Evolutionary conservation across 345 rosid genomes (phyloP), one percentile per base, ranked within the genome.

Genomic region (Aquilaria malaccensis): DNA sequence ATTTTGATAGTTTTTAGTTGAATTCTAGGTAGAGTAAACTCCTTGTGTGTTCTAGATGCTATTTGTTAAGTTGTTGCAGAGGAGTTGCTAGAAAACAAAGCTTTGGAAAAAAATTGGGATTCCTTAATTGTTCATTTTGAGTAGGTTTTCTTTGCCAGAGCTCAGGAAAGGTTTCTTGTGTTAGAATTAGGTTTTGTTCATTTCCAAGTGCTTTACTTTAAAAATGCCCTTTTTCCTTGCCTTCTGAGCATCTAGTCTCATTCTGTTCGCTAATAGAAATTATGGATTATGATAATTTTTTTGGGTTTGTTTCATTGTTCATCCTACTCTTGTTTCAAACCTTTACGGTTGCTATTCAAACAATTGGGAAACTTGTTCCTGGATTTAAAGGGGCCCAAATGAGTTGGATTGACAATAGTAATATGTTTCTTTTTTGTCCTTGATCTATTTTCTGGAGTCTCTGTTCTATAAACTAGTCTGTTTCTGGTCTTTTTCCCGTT

Each of bases 401-500:
- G 97, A 79, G 66, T 47, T 88, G 77, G 80, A 76, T 94, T 52
- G 86, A 80, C 64, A 74, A 71, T 10, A 0, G 58, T 4, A 97
- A 97, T 13, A 0, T 88, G 64, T 86, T 94, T 71, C 92, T 94
- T 37, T 0, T 60, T 31, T 94, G 97, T 7, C 81, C 78, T 59
- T 79, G 67, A 67, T 81, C 85, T 15, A 71, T 29, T 47, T 94
- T 85, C 30, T 87, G 79, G 1, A 22, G 22, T 22, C 22, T 22
- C 22, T 22, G 22, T 22, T 22, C 22, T 22, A 22, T 22, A 22
- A 22, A 22, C 22, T 22, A 22, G 22, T 22, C 22, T 22, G 22
- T 22, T 22, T 22, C 22, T 22, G 22, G 22, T 22, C 22, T 22
- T 22, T 22, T 22, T 22, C 22, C 22, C 22, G 22, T 22, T 22